phyloP scores from a whole-genome alignment of 2,329 filamentous ascomycete species.

The Ramichloridium luteum region DNA sequence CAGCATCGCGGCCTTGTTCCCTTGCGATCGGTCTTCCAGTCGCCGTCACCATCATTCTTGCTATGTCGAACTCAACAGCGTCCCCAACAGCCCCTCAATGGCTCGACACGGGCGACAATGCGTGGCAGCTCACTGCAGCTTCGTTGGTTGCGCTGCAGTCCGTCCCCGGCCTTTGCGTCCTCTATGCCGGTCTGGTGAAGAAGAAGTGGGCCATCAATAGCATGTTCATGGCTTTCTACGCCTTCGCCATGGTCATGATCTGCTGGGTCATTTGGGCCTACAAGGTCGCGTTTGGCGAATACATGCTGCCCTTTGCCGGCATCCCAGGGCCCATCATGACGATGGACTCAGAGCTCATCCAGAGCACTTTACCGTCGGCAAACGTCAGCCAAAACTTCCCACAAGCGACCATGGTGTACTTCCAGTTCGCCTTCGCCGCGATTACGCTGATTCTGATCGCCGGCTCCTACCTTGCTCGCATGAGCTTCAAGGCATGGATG shows the following conservation, averaged over 20 bases:
- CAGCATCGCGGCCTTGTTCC: not conserved
- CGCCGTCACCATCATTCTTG: not conserved
- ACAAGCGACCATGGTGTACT: slow-evolving; percentile 40
- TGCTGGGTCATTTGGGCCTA: slow-evolving; percentile 41
- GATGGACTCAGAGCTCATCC: slow-evolving; percentile 33
- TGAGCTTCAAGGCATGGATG: slow-evolving; percentile 43
- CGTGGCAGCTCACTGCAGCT: slow-evolving; percentile 42
- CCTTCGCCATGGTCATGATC: slow-evolving; percentile 37
- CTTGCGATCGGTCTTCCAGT: not conserved
- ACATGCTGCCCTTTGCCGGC: slow-evolving; percentile 41
- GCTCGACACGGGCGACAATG: slow-evolving; percentile 38
- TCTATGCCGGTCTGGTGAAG: slow-evolving; percentile 39
- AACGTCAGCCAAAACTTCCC: slow-evolving; percentile 32
- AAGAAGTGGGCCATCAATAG: slow-evolving; percentile 27
- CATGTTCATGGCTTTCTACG: slow-evolving; percentile 37
- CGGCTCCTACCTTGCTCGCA: slow-evolving; percentile 36
- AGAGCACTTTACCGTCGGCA: slow-evolving; percentile 33
- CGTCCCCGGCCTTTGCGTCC: slow-evolving; percentile 37
- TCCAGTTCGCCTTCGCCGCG: slow-evolving; percentile 42
- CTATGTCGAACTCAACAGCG: slow-evolving; percentile 3
- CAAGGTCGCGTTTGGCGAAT: slow-evolving; percentile 36
- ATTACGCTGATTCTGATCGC: slow-evolving; percentile 39
- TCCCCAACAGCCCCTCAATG: slow-evolving; percentile 11
- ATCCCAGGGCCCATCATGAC: slow-evolving; percentile 35
- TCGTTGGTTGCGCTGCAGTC: slow-evolving; percentile 39